Percentiles rank a stretch among this genome's conserved stretches.
Evolutionary conservation across 768 basidiomycete genomes (phyloP).

Genomic region (Collybia sordida): DNA sequence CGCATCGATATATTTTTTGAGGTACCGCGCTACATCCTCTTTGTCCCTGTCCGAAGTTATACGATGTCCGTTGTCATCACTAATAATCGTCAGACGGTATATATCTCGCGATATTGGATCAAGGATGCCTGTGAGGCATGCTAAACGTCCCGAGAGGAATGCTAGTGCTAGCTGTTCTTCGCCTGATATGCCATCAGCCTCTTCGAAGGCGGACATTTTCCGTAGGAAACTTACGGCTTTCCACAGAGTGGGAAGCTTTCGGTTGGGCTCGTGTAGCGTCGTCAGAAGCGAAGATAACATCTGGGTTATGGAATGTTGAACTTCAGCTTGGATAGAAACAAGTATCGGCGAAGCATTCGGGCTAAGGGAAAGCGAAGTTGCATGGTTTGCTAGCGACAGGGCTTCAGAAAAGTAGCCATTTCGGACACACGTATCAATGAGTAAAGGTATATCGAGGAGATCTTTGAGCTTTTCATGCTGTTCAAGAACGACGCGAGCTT

Average conservation of each 20-base stretch:
- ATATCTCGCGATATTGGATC: slow-evolving; percentile 19
- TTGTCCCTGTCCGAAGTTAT: slow-evolving; percentile 44
- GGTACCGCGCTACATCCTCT: slow-evolving; percentile 72
- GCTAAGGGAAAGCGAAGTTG: slow-evolving; percentile 45
- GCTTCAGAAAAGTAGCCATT: slow-evolving; percentile 94
- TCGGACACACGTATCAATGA: slow-evolving; percentile 91
- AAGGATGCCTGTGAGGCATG: slow-evolving; percentile 46
- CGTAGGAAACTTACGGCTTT: slow-evolving; percentile 88
- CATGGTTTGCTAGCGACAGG: slow-evolving; percentile 79
- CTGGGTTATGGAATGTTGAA: slow-evolving; percentile 62
- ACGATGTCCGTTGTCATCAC: slow-evolving; percentile 36
- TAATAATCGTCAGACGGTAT: slow-evolving; percentile 40
- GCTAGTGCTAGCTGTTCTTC: slow-evolving; percentile 85
- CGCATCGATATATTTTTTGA: slow-evolving; percentile 84
- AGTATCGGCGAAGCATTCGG: slow-evolving; percentile 50
- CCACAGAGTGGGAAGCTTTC: slow-evolving; percentile 86
- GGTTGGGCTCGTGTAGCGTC: slow-evolving; percentile 76
- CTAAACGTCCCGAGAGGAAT: slow-evolving; percentile 73
- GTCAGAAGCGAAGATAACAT: slow-evolving; percentile 80
- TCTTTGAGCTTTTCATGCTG: slow-evolving; percentile 93
- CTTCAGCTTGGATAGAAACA: slow-evolving; percentile 63
- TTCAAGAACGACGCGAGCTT: slow-evolving; percentile 84
- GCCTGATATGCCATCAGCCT: slow-evolving; percentile 33
- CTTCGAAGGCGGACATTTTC: slow-evolving; percentile 68
- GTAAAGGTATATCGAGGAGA: slow-evolving; percentile 83